A percentile compares a stretch with the other conserved stretches of the same genome.
Conservation (phyloP, 495 filamentous ascomycete genomes). For the Extremus antarcticus region DNA sequence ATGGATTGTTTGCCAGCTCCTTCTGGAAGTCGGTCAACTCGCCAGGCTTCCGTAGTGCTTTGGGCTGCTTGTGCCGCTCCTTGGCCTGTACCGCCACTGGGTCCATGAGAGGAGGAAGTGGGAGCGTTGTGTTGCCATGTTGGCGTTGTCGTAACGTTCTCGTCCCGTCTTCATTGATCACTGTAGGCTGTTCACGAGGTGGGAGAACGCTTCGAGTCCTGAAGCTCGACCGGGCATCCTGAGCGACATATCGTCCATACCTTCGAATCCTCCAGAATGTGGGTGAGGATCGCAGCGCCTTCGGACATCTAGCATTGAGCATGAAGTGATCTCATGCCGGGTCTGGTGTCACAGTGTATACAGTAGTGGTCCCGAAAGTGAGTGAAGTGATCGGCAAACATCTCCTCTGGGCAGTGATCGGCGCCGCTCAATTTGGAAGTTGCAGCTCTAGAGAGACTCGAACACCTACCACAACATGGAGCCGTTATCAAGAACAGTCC, state of each 20-base stretch:
- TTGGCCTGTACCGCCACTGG: conserved; percentile 11
- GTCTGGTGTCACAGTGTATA: background rate
- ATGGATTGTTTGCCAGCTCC: conserved; percentile 47
- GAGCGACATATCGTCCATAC: background rate
- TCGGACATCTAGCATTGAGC: background rate
- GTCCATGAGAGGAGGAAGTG: conserved; percentile 25
- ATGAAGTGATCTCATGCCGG: background rate
- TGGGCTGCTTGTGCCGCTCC: conserved; percentile 45
- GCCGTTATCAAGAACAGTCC: background rate
- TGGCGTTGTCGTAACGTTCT: conserved; percentile 7
- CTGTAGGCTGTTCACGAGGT: conserved; percentile 6
- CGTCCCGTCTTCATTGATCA: conserved; percentile 11
- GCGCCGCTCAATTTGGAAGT: background rate
- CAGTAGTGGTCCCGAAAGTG: background rate
- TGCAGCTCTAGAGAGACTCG: background rate
- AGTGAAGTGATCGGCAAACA: background rate
- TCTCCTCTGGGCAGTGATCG: background rate
- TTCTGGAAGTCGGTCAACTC: conserved; percentile 37
- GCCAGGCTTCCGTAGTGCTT: background rate
- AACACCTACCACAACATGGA: conserved; percentile 5
- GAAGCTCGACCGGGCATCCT: background rate
- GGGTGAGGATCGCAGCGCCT: background rate
- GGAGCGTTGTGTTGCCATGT: conserved; percentile 17
- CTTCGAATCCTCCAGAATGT: background rate
- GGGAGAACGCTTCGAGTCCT: background rate